Evolutionary conservation across 2,329 filamentous ascomycete species (phyloP).

Genomic region (Fusarium gaditjirri): DNA sequence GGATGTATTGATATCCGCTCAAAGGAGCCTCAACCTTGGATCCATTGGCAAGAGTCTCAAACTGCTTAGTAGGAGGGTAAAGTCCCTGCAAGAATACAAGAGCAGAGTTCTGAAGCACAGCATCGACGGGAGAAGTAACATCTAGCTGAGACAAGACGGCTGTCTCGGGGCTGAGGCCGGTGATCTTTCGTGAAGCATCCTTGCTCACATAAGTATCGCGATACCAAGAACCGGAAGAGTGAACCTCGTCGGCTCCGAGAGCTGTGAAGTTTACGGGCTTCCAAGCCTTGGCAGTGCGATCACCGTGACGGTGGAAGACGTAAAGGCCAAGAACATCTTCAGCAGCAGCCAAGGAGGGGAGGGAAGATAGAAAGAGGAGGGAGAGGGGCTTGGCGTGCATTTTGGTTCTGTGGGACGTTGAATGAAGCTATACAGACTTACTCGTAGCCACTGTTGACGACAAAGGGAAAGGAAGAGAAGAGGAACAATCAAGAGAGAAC

Average conservation of each 20-base stretch:
- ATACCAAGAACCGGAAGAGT: conserved; percentile 78
- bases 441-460: neutral
- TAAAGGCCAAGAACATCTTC: conserved; percentile 85
- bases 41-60: conserved; percentile 77
- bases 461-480: neutral
- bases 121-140: conserved; percentile 77
- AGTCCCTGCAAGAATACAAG: conserved; percentile 84
- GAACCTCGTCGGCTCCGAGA: conserved; percentile 81
- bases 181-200: conserved; percentile 69
- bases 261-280: conserved; percentile 79
- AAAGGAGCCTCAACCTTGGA: conserved; percentile 73
- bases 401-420: conserved; percentile 1
- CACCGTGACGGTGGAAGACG: conserved; percentile 90
- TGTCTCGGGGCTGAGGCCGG: conserved; percentile 71
- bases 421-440: conserved; percentile 16
- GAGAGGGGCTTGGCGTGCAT: conserved; percentile 57
- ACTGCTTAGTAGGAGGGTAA: conserved; percentile 78
- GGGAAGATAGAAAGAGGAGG: conserved; percentile 49
- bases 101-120: conserved; percentile 83
- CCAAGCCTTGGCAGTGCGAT: conserved; percentile 82
- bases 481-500: neutral
- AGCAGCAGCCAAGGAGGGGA: conserved; percentile 52
- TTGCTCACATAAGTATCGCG: conserved; percentile 77
- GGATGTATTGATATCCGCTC: conserved; percentile 85
- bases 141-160: conserved; percentile 77